Base-by-base conservation (phyloP, 352 stramenopile species). In the Peronosclerospora sorghi region DNA sequence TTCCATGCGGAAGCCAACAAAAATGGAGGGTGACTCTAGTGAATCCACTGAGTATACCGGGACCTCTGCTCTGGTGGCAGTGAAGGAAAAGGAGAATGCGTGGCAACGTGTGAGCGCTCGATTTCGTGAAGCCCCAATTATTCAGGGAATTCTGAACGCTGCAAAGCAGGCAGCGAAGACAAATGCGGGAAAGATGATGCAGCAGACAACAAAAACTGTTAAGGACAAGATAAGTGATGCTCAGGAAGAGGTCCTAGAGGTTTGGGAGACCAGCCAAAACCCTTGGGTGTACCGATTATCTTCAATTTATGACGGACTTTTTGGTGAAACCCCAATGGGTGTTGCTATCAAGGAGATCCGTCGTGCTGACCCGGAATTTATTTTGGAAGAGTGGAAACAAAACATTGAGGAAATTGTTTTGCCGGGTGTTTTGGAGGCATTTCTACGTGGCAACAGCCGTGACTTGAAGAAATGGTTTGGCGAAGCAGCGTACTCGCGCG, bases 221-320 rank as follows among this genome's bases (percentile, higher is more conserved):
- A 85, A 80, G 35, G 63, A 89, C 49, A 92, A 90, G 55, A 59
- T 90, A 27, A 75, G 69, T 30, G 82, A 94, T 38, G 75, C 73
- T 18, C 71, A 71, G 15, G 74, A 91, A 63, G 83, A 95, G 30
- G 82, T 83, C 1, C 63, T 83, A 8, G 95, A 98, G 69, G 86
- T 95, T 45, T 98, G 95, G 94, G 95, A 99, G 60, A 99, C 95
- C 32, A 97, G 86, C 59, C 96, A 99, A 68, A 98, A 98, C 78
- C 96, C 96, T 43, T 93, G 81, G 82, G 87, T 99, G 3, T 98
- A 99, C 59, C 87, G 94, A 41, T 60, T 97, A 36, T 98, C 92
- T 14, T 97, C 87, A 7, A 94, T 98, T n/a, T 98, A 97, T 56
- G 96, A 99, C 41, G 96, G 92, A 18, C 63, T 99, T 35, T 98